Evolutionary conservation across 306 rosid species (phyloP).

Genomic region (Pyrus bretschneideri): DNA sequence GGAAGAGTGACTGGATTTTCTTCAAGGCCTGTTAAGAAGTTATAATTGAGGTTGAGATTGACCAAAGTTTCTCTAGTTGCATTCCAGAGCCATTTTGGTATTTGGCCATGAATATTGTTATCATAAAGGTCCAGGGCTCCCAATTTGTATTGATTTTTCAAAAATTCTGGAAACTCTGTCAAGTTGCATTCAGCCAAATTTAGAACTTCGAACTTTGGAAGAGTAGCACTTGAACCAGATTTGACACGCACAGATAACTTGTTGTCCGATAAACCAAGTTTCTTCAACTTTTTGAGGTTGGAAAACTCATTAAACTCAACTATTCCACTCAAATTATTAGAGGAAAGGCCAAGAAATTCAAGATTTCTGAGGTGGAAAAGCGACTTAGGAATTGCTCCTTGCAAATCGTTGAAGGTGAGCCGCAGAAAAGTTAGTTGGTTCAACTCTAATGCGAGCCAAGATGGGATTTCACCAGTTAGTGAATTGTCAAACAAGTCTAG

Average conservation of each 20-base stretch:
- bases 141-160: too few species aligned
- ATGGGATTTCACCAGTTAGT: background rate
- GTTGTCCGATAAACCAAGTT: constrained; percentile 1
- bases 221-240: background rate
- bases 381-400: constrained; percentile 11
- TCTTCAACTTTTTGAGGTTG: background rate
- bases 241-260: background rate
- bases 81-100: too few species aligned
- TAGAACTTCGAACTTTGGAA: background rate
- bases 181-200: constrained; percentile 4
- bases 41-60: too few species aligned
- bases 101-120: too few species aligned
- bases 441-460: background rate
- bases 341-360: background rate
- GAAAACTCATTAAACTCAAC: constrained; percentile 13
- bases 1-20: too few species aligned
- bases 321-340: too few species aligned
- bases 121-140: too few species aligned
- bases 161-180: background rate
- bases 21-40: too few species aligned
- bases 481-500: background rate
- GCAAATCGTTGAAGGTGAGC: background rate
- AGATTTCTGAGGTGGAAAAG: background rate
- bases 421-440: background rate
- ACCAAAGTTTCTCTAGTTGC: too few species aligned